Conservation (phyloP, 371 early-diverging fungal genomes). For the Mortierella sp. region DNA sequence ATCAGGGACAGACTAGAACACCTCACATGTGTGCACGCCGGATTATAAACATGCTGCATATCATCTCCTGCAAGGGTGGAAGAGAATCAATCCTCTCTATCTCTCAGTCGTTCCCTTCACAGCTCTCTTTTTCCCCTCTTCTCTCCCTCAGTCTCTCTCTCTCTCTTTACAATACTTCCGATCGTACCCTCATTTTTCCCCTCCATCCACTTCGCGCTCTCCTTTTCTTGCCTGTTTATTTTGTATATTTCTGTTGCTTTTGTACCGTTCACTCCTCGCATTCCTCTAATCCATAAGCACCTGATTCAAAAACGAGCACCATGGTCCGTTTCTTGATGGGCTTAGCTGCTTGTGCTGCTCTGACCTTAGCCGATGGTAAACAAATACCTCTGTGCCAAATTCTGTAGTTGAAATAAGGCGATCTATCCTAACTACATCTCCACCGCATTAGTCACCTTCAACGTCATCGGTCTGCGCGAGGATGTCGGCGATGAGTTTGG, state of each 20-base stretch:
- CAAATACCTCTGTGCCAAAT: neutral
- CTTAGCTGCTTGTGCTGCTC: slow-evolving; percentile 43
- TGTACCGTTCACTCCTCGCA: too few relatives aligned
- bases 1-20: too few relatives aligned
- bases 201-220: neutral
- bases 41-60: too few relatives aligned
- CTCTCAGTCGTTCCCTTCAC: too few relatives aligned
- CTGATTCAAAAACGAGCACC: neutral
- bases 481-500: slow-evolving; percentile 24
- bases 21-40: too few relatives aligned
- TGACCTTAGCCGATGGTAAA: slow-evolving; percentile 48
- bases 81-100: too few relatives aligned
- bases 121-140: too few relatives aligned
- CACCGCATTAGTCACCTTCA: slow-evolving; percentile 34
- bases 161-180: too few relatives aligned
- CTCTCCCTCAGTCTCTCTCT: neutral
- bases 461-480: slow-evolving; percentile 43
- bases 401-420: neutral
- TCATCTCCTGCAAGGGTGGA: too few relatives aligned
- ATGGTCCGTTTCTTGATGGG: slow-evolving; percentile 50
- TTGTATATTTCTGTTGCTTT: too few relatives aligned
- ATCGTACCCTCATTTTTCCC: neutral
- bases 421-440: neutral
- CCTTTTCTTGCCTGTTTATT: neutral
- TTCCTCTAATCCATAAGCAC: neutral